phyloP scores from a whole-genome alignment of 177 flowering plant species.

The Vitis hybrid region DNA sequence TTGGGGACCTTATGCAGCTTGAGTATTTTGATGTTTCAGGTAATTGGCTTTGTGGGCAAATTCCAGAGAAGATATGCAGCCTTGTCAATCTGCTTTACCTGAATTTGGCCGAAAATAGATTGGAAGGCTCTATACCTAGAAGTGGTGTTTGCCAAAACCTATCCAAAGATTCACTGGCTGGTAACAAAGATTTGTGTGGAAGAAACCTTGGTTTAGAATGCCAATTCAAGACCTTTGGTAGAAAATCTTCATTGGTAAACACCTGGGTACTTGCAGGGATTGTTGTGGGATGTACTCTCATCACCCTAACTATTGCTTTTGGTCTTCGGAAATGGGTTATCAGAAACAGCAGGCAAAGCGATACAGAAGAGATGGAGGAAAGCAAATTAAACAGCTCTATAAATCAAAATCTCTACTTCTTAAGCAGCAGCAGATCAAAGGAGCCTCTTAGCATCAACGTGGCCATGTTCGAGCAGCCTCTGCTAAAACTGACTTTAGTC shows the following conservation, averaged over 20 bases:
- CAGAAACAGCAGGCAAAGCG: conserved; percentile 23
- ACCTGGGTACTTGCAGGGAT: conserved; percentile 47
- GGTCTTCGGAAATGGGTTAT: conserved; percentile 32
- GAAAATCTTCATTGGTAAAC: conserved; percentile 23
- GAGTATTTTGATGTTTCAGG: conserved; percentile 55
- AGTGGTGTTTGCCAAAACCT: conserved; percentile 54
- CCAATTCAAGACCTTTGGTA: conserved; percentile 24
- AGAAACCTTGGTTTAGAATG: conserved; percentile 39
- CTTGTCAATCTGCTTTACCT: conserved; percentile 36
- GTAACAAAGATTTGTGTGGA: conserved; percentile 69
- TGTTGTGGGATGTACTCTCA: conserved; percentile 28
- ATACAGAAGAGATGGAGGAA: conserved; percentile 36
- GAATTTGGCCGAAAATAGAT: conserved; percentile 47
- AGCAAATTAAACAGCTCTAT: conserved; percentile 42
- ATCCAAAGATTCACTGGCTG: conserved; percentile 36
- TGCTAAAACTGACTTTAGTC: conserved; percentile 57
- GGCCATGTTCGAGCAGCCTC: conserved; percentile 80
- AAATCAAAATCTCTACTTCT: conserved; percentile 48
- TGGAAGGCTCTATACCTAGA: conserved; percentile 59
- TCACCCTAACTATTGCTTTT: conserved; percentile 30
- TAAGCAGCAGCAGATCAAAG: conserved; percentile 64
- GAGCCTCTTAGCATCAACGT: conserved; percentile 80
- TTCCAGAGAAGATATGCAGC: conserved; percentile 52
- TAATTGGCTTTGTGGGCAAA: conserved; percentile 53
- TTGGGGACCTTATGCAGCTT: conserved; percentile 63